A percentile compares a stretch with the other conserved stretches of the same genome.
phyloP scores from a whole-genome alignment of 352 stramenopile genomes.

The Nothophytophthora sp. region DNA sequence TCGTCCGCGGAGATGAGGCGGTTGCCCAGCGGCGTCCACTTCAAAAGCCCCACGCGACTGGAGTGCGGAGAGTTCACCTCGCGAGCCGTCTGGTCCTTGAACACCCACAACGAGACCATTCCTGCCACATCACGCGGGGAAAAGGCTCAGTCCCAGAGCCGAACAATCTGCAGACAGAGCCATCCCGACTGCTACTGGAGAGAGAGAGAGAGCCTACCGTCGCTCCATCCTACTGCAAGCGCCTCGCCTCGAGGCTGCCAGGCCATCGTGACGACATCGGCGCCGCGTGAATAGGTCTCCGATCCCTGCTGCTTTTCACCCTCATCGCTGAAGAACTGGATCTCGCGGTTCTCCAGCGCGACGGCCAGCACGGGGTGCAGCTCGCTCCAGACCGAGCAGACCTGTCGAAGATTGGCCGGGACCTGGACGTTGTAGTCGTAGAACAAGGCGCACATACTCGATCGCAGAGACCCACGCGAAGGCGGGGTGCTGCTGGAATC shows the following conservation, averaged over 20 bases:
- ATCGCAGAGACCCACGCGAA: too few relatives aligned
- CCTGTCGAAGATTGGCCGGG: conserved; percentile 60
- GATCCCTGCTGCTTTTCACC: conserved; percentile 67
- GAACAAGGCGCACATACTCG: conserved; percentile 63
- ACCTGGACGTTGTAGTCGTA: conserved; percentile 84
- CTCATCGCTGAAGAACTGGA: conserved; percentile 92
- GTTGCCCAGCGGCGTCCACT: conserved; percentile 88
- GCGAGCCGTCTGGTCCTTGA: conserved; percentile 65
- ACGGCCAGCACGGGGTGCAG: conserved; percentile 83
- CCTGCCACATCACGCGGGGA: conserved; percentile 27
- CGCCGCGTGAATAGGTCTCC: conserved; percentile 57
- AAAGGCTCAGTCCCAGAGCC: too few relatives aligned
- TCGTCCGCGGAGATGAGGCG: conserved; percentile 90
- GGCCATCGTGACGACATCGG: conserved; percentile 78
- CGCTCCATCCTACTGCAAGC: conserved; percentile 83
- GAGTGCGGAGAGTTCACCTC: conserved; percentile 86
- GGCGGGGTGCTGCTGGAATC: too few relatives aligned
- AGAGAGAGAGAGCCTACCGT: conserved; percentile 36
- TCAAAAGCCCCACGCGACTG: conserved; percentile 76
- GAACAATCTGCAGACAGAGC: neutral
- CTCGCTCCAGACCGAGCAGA: conserved; percentile 84
- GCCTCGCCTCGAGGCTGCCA: conserved; percentile 87
- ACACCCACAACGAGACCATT: conserved; percentile 85
- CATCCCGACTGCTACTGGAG: neutral
- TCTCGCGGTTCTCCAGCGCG: conserved; percentile 76